These are phyloP conservation scores for Clohesyomyces aquaticus DNA, from an alignment of 495 filamentous ascomycete species.

Conservation along the genomic window DNA sequence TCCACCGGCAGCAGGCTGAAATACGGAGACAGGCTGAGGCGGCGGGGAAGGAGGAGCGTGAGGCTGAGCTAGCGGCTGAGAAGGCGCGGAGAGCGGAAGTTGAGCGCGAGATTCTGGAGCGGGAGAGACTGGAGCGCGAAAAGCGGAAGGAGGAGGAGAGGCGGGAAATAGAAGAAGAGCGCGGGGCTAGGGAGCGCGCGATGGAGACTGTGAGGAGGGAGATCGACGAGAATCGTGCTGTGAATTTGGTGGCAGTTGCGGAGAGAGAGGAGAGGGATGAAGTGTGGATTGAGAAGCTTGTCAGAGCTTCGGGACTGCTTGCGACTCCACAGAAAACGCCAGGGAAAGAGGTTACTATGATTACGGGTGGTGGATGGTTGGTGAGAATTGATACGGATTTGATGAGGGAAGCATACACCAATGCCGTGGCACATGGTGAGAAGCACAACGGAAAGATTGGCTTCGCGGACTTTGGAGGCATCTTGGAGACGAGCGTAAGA, in stretches of 20 bases:
- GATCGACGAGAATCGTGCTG: slow-evolving; percentile 40
- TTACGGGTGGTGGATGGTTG: slow-evolving; percentile 44
- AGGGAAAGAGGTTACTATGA: slow-evolving; percentile 35
- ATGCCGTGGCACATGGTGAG: slow-evolving; percentile 29
- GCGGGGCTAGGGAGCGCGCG: slow-evolving; percentile 44
- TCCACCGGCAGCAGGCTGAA: slow-evolving; percentile 50
- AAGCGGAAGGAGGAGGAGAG: slow-evolving; percentile 40
- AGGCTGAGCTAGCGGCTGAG: slow-evolving; percentile 47
- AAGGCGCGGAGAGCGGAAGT: slow-evolving; percentile 46
- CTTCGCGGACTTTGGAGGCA: slow-evolving; percentile 32
- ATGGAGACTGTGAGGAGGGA: slow-evolving; percentile 41
- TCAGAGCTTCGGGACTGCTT: slow-evolving; percentile 41
- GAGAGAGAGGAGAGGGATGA: slow-evolving; percentile 34
- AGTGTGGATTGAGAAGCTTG: slow-evolving; percentile 45
- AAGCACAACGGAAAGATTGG: slow-evolving; percentile 30
- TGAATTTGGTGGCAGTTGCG: slow-evolving; percentile 42
- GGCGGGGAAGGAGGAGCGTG: slow-evolving; percentile 9
- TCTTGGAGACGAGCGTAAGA: slow-evolving; percentile 34
- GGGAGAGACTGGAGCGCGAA: slow-evolving; percentile 43
- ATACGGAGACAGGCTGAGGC: slow-evolving; percentile 39
- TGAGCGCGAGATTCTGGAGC: slow-evolving; percentile 49
- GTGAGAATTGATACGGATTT: slow-evolving; percentile 40
- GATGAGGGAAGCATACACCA: slow-evolving; percentile 42
- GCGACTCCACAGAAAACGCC: slow-evolving; percentile 21
- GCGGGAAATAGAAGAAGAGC: slow-evolving; percentile 42